These are phyloP conservation scores for Cladosporium colombiae DNA, from an alignment of 2,329 filamentous ascomycete genomes.

Conservation along the genomic window DNA sequence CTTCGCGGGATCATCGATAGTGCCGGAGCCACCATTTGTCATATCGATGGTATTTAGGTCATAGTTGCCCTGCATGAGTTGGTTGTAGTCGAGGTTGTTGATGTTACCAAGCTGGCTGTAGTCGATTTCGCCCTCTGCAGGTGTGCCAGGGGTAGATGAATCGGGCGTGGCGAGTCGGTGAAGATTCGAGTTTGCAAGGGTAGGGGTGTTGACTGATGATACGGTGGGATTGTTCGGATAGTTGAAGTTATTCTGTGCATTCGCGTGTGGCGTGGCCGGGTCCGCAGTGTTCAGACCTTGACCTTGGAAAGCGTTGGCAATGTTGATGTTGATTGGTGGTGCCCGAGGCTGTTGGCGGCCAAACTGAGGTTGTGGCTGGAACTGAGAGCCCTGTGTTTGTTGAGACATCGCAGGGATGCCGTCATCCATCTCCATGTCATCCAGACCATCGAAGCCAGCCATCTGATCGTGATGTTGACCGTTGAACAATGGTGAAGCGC, in stretches of 20 bases:
- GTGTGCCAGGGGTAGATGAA: slow-evolving; percentile 69
- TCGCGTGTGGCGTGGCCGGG: slow-evolving; percentile 79
- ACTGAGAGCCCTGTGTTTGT: slow-evolving; percentile 41
- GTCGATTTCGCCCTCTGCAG: slow-evolving; percentile 66
- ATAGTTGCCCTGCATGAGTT: slow-evolving; percentile 43
- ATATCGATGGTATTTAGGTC: slow-evolving; percentile 50
- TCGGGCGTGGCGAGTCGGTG: slow-evolving; percentile 63
- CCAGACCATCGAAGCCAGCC: slow-evolving; percentile 61
- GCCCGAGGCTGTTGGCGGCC: slow-evolving; percentile 57
- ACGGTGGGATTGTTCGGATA: slow-evolving; percentile 94
- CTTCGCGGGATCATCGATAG: slow-evolving; percentile 92
- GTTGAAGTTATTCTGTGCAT: slow-evolving; percentile 60
- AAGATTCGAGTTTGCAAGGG: slow-evolving; percentile 71
- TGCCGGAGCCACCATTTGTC: slow-evolving; percentile 50
- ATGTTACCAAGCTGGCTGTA: slow-evolving; percentile 44
- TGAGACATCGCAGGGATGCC: slow-evolving; percentile 60
- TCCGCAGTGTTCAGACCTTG: slow-evolving; percentile 82
- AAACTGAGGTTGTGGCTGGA: slow-evolving; percentile 52
- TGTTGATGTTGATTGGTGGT: slow-evolving; percentile 78
- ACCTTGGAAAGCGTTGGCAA: slow-evolving; percentile 66
- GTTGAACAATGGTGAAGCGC: slow-evolving; percentile 35
- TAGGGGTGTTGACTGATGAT: slow-evolving; percentile 94
- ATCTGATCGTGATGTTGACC: slow-evolving; percentile 36
- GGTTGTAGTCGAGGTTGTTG: slow-evolving; percentile 36
- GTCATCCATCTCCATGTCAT: slow-evolving; percentile 97